Base-by-base conservation (phyloP, 2,329 filamentous ascomycete species). In the Botrytis paeoniae region DNA sequence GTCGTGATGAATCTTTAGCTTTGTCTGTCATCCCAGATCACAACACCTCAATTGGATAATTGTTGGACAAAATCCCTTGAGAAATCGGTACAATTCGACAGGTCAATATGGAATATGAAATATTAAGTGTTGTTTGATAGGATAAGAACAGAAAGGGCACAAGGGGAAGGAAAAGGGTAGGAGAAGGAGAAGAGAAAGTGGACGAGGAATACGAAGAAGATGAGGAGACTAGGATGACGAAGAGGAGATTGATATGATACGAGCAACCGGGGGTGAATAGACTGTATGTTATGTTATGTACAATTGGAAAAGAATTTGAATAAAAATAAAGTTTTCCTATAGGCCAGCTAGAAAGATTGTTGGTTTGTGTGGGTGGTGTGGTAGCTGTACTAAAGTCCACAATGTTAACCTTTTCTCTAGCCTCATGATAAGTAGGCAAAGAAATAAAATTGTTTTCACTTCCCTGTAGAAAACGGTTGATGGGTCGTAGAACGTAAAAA, bases 261-360 rank as follows among this genome's bases (percentile, higher is more conserved):
- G 35, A 39, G 45, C 9, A 29, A 2, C 12, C 3, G 32, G 32
- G 18, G 32, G 43, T 35, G 41, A 45, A 20, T 37, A 48, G 20
- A 35, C 32, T 37, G 32, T 41, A 62, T 70, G 14, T 48, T 62
- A 35, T 70, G 37, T 48, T 45, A 39, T 70, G 59, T 70, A 43
- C 32, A 51, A 51, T n/a, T 16, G 48, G 25, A n/a, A 32, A 32
- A 63, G 25, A 51, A 57, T 29, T 57, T 25, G 18, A 45, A n/a
- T 39, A 32, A 51, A 60, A 63, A 70, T 51, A 70, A 62, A 63
- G 57, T 70, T 70, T 45, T 63, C 41, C 5, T 29, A 22, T 22
- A 22, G 29, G 69, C 39, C 68, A 59, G 68, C 37, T 45, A n/a
- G 54, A 61, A 43, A 35, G 57, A 41, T 22, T 62, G 54, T 70